phyloP scores from a whole-genome alignment of 2,329 filamentous ascomycete species.

The Calonectria pseudoreteaudii region DNA sequence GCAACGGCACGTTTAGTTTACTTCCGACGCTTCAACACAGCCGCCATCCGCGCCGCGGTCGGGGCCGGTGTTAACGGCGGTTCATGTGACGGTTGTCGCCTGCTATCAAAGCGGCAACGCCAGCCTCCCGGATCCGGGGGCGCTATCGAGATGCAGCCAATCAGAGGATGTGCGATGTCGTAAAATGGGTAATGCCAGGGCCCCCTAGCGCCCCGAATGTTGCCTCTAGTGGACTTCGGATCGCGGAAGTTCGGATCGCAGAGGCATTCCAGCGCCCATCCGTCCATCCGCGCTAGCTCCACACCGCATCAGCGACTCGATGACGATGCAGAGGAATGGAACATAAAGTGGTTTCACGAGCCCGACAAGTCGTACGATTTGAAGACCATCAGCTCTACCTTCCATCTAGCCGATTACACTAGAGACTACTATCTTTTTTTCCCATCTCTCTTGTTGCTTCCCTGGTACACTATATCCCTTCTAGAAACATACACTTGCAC shows the following conservation, averaged over 20 bases:
- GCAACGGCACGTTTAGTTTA: background rate
- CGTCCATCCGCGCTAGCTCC: slow-evolving; percentile 19
- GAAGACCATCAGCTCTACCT: background rate
- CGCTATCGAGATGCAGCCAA: slow-evolving; percentile 11
- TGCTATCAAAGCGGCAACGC: background rate
- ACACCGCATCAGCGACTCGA: slow-evolving; percentile 2
- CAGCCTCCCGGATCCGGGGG: background rate
- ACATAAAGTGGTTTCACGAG: slow-evolving; percentile 45
- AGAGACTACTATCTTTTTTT: background rate
- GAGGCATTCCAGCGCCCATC: background rate
- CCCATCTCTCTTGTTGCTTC: no score
- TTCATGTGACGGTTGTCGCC: background rate
- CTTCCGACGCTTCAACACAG: slow-evolving; percentile 2
- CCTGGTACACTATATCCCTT: no score
- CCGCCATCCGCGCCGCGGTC: slow-evolving; percentile 15
- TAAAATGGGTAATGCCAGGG: slow-evolving; percentile 19
- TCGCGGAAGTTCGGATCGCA: background rate
- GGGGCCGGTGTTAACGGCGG: background rate
- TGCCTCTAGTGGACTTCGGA: slow-evolving; percentile 18
- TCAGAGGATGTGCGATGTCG: background rate
- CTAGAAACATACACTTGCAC: slow-evolving; percentile 3
- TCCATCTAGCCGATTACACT: background rate
- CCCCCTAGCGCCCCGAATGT: background rate
- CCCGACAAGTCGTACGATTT: slow-evolving; percentile 42
- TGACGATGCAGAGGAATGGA: slow-evolving; percentile 20